These are phyloP conservation scores for Coffea canephora DNA, from an alignment of 257 asterid species.

Conservation along the genomic window DNA sequence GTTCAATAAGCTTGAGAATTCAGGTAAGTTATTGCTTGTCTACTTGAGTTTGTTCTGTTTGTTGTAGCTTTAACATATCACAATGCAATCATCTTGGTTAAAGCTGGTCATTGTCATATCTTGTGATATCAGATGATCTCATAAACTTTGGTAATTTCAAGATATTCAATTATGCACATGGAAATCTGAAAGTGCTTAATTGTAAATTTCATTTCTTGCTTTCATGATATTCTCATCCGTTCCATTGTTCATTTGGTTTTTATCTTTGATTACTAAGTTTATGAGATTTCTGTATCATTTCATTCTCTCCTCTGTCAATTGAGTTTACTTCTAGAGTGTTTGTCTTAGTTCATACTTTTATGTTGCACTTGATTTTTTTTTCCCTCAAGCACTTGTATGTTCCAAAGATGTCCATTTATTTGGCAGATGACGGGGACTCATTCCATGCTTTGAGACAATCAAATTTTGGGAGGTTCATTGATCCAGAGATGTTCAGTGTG, in stretches of 20 bases:
- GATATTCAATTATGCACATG: not conserved
- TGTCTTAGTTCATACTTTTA: too few relatives aligned
- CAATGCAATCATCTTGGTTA: not conserved
- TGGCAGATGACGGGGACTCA: not conserved
- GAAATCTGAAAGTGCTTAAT: not conserved
- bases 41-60: too few relatives aligned
- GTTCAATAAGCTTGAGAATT: slow-evolving; percentile 55
- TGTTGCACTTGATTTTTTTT: too few relatives aligned
- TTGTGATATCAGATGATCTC: not conserved
- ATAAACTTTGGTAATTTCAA: not conserved
- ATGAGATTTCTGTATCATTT: too few relatives aligned
- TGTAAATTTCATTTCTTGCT: too few relatives aligned
- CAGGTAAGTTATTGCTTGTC: slow-evolving; percentile 32
- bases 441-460: not conserved
- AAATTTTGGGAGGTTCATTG: not conserved
- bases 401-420: not conserved
- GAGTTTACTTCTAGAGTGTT: too few relatives aligned
- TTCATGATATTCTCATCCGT: too few relatives aligned
- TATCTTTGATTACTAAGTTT: too few relatives aligned
- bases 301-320: too few relatives aligned
- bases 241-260: too few relatives aligned
- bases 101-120: not conserved
- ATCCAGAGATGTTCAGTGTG: not conserved
- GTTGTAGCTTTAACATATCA: not conserved
- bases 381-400: not conserved